A percentile compares a stretch with the other conserved stretches of the same genome.
Conservation (phyloP, 257 asterid species). For the Ajuga chamaepitys region DNA sequence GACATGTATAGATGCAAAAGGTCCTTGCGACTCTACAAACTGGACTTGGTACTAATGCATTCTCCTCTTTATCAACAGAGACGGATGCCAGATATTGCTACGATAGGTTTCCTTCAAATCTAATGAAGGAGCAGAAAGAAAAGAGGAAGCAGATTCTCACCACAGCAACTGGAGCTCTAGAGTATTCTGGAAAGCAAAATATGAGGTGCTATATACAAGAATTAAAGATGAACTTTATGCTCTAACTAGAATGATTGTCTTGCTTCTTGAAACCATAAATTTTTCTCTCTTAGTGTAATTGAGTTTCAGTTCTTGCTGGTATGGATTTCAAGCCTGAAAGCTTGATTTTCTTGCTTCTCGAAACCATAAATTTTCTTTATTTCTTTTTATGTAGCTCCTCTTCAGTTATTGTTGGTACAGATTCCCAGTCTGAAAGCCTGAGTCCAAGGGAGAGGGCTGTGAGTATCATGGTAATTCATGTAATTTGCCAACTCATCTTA, state of each 20-base stretch:
- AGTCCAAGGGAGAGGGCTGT: slow-evolving; percentile 95
- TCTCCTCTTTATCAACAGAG: slow-evolving; percentile 20
- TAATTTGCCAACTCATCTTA: slow-evolving; percentile 8
- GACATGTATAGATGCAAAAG: slow-evolving; percentile 10
- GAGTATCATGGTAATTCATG: slow-evolving; percentile 28
- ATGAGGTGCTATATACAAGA: slow-evolving; percentile 43
- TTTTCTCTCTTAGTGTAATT: background rate
- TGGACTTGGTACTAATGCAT: slow-evolving; percentile 14
- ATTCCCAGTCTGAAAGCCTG: slow-evolving; percentile 64
- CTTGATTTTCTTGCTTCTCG: slow-evolving; percentile 4
- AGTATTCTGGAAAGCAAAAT: slow-evolving; percentile 62
- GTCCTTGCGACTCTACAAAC: background rate
- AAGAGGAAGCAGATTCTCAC: slow-evolving; percentile 86
- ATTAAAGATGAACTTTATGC: slow-evolving; percentile 12
- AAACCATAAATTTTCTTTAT: background rate
- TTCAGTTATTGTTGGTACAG: slow-evolving; percentile 49
- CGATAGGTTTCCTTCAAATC: slow-evolving; percentile 71
- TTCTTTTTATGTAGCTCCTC: slow-evolving; percentile 50
- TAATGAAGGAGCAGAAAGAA: slow-evolving; percentile 81
- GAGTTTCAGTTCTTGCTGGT: slow-evolving; percentile 21
- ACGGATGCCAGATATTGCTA: slow-evolving; percentile 59
- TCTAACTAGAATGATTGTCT: slow-evolving; percentile 10
- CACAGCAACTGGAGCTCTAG: slow-evolving; percentile 80
- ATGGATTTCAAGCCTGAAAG: slow-evolving; percentile 67
- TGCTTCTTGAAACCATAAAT: slow-evolving; percentile 7